Percentiles rank a stretch among this genome's conserved stretches.
Evolutionary conservation across 257 asterid genomes (phyloP).

Genomic region (Penstemon barbatus): DNA sequence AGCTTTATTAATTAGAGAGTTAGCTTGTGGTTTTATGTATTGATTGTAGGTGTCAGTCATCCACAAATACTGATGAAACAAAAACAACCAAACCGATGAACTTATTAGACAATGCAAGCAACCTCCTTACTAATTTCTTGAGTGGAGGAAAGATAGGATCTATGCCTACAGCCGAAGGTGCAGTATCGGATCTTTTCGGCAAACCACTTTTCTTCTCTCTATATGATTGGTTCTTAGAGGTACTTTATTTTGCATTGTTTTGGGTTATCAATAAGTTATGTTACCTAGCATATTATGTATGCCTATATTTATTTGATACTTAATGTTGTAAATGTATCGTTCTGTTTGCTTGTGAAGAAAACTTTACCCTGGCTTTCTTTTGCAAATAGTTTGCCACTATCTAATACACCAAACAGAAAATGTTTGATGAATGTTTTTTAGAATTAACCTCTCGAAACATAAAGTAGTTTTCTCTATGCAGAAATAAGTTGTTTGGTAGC

Average conservation of each 20-base stretch:
- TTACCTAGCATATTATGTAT: neutral
- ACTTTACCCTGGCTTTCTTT: neutral
- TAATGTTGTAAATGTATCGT: neutral
- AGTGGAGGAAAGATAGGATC: conserved; percentile 80
- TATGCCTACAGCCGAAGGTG: conserved; percentile 98
- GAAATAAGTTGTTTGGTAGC: neutral
- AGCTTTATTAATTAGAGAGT: neutral
- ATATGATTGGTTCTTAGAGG: conserved; percentile 94
- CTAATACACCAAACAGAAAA: neutral
- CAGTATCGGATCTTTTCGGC: conserved; percentile 85
- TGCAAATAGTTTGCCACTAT: neutral
- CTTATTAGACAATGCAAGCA: conserved; percentile 85
- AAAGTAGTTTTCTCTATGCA: neutral
- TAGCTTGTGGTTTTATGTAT: conserved; percentile 8
- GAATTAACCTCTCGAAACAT: neutral
- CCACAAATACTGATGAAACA: conserved; percentile 57
- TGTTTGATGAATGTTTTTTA: neutral
- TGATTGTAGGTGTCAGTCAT: conserved; percentile 68
- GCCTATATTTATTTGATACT: neutral
- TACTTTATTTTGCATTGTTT: conserved; percentile 29
- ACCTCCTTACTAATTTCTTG: conserved; percentile 82
- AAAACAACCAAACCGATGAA: conserved; percentile 57
- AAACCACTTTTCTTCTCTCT: conserved; percentile 88
- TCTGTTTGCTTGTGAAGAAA: neutral
- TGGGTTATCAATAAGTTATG: conserved; percentile 3